Evolutionary conservation across 495 filamentous ascomycete genomes (phyloP).

Genomic region (Halenospora varia): DNA sequence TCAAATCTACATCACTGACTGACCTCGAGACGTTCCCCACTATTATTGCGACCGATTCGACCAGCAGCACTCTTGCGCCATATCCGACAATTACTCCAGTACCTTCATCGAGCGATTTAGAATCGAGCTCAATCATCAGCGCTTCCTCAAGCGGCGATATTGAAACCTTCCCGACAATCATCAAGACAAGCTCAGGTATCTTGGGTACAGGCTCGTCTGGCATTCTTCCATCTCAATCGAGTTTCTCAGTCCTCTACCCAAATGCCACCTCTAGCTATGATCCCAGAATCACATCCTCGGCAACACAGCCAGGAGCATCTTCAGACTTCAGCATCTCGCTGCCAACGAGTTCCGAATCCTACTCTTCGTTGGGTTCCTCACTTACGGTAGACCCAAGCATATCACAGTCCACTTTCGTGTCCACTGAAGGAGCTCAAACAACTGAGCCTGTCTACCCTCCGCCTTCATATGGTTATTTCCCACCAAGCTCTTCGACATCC

Average conservation of each 20-base stretch:
- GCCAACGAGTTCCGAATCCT: background rate
- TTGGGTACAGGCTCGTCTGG: background rate
- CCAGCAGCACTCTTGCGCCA: too few species aligned
- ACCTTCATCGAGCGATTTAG: too few species aligned
- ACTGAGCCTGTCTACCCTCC: too few species aligned
- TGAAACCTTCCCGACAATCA: background rate
- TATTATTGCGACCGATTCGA: too few species aligned
- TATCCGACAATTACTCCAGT: too few species aligned
- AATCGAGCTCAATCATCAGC: too few species aligned
- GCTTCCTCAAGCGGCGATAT: background rate
- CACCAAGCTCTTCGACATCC: too few species aligned
- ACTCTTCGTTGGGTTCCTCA: background rate
- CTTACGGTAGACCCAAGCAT: background rate
- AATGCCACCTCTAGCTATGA: background rate
- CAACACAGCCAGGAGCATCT: background rate
- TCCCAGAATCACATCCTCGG: background rate
- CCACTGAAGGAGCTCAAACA: too few species aligned
- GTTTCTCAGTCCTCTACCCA: conserved; percentile 5
- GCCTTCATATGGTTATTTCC: too few species aligned
- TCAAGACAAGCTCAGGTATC: background rate
- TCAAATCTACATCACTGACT: too few species aligned
- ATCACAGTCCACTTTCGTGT: too few species aligned
- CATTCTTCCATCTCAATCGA: background rate
- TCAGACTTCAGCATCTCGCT: background rate
- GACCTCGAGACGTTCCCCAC: too few species aligned